Evolutionary conservation across 2,329 filamentous ascomycete genomes (phyloP).

Genomic region (Pseudomassariella vexata): DNA sequence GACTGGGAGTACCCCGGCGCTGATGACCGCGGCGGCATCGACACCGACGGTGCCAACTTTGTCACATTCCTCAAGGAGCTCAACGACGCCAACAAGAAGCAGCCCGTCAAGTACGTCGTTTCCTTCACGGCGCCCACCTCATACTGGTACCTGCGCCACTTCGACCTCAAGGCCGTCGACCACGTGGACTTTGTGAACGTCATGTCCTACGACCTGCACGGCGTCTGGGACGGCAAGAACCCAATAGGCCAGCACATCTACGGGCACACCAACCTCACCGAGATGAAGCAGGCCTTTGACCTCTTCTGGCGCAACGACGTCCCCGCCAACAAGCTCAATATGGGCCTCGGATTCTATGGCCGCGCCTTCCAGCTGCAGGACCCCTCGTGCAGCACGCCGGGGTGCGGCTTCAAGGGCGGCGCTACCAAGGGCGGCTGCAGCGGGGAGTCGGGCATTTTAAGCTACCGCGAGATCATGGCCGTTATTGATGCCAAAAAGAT

Average conservation of each 20-base stretch:
- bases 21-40: constrained; percentile 14
- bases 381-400: constrained; percentile 13
- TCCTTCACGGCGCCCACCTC: constrained; percentile 13
- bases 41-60: constrained; percentile 15
- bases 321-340: constrained; percentile 28
- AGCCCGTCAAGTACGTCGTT: constrained; percentile 7
- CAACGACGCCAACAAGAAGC: constrained; percentile 2
- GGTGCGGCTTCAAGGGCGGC: constrained; percentile 8
- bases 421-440: constrained; percentile 17
- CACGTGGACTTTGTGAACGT: constrained; percentile 33
- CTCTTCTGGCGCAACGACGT: constrained; percentile 41
- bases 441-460: constrained; percentile 17
- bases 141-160: constrained; percentile 20
- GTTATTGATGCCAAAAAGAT: constrained; percentile 17
- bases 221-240: constrained; percentile 30
- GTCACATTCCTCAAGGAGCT: constrained; percentile 36
- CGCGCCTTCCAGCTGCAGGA: constrained; percentile 13
- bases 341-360: constrained; percentile 38
- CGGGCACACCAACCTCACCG: constrained; percentile 40
- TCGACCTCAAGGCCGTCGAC: constrained; percentile 17
- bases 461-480: constrained; percentile 17
- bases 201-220: constrained; percentile 20
- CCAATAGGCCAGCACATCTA: constrained; percentile 26
- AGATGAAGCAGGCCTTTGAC: constrained; percentile 34
- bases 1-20: constrained; percentile 22